A percentile compares a stretch with the other conserved stretches of the same genome.
Conservation (phyloP, 2,329 filamentous ascomycete species). For the Chrysoporthe austroafricana region DNA sequence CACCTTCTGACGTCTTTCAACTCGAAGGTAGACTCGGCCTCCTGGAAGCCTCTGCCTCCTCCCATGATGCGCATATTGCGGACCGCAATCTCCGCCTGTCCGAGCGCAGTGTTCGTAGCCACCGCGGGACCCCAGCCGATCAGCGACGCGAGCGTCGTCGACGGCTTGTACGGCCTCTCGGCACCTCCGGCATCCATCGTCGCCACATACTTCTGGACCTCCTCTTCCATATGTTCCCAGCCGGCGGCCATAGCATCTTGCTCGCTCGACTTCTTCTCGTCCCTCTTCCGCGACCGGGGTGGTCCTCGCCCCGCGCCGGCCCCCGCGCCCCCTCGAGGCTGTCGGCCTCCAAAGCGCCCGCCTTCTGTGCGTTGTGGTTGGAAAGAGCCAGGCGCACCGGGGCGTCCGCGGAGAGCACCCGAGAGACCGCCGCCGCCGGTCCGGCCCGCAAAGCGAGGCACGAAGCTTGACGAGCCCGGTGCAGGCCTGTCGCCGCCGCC, state of each 20-base stretch:
- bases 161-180: conserved; percentile 39
- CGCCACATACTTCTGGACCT: conserved; percentile 33
- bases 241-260: conserved; percentile 2
- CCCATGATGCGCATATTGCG: conserved; percentile 46
- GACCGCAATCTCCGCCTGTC: conserved; percentile 40
- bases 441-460: conserved; percentile 4
- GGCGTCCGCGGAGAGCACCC: not conserved
- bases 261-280: conserved; percentile 17
- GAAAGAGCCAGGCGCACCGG: not conserved
- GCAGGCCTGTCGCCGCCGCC: not conserved
- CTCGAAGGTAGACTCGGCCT: conserved; percentile 30
- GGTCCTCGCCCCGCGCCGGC: not conserved
- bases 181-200: conserved; percentile 36
- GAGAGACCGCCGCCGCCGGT: not conserved
- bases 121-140: conserved; percentile 44
- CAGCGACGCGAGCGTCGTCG: conserved; percentile 39
- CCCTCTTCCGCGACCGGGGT: not conserved
- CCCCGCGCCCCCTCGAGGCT: conserved; percentile 2
- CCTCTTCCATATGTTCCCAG: conserved; percentile 30
- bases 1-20: conserved; percentile 34
- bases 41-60: conserved; percentile 41
- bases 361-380: not conserved
- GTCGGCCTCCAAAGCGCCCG: conserved; percentile 6
- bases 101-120: conserved; percentile 38
- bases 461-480: conserved; percentile 7